Evolutionary conservation across 2,329 filamentous ascomycete species (phyloP).

Genomic region (Aspergillus ustus): DNA sequence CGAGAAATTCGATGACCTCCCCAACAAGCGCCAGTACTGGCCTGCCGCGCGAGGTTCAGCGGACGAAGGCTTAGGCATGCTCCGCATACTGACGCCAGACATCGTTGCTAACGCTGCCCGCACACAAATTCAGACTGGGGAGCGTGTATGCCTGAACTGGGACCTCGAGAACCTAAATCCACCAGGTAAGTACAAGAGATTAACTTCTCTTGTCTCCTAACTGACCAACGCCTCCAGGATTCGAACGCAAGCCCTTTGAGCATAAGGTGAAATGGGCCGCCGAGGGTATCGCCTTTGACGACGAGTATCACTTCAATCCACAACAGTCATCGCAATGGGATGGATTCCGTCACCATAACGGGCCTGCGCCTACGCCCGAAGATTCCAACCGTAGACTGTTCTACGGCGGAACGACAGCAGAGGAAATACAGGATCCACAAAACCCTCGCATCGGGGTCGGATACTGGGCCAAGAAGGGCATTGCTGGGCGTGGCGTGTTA

Average conservation of each 20-base stretch:
- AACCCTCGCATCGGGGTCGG: constrained; percentile 43
- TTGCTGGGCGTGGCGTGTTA: constrained; percentile 46
- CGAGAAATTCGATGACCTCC: constrained; percentile 47
- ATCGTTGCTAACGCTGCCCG: constrained; percentile 56
- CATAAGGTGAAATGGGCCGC: constrained; percentile 56
- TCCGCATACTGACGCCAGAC: constrained; percentile 57
- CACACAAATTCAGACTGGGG: constrained; percentile 58
- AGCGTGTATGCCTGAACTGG: constrained; percentile 61
- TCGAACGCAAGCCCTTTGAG: constrained; percentile 56
- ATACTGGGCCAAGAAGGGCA: constrained; percentile 44
- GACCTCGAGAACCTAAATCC: constrained; percentile 60
- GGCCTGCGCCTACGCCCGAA: constrained; percentile 43
- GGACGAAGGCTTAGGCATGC: constrained; percentile 61
- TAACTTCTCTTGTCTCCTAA: no score
- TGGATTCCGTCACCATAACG: constrained; percentile 56
- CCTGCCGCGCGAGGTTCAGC: constrained; percentile 48
- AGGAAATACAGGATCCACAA: constrained; percentile 39
- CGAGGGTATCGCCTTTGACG: constrained; percentile 53
- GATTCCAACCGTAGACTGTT: constrained; percentile 37
- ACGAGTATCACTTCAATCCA: constrained; percentile 58
- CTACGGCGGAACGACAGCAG: constrained; percentile 42
- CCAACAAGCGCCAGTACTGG: constrained; percentile 57
- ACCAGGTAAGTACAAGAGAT: constrained; percentile 31
- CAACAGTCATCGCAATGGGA: constrained; percentile 62
- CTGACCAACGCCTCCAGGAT: constrained; percentile 38